Evolutionary conservation across 495 filamentous ascomycete genomes (phyloP).

Genomic region (Bathelium albidoporum): DNA sequence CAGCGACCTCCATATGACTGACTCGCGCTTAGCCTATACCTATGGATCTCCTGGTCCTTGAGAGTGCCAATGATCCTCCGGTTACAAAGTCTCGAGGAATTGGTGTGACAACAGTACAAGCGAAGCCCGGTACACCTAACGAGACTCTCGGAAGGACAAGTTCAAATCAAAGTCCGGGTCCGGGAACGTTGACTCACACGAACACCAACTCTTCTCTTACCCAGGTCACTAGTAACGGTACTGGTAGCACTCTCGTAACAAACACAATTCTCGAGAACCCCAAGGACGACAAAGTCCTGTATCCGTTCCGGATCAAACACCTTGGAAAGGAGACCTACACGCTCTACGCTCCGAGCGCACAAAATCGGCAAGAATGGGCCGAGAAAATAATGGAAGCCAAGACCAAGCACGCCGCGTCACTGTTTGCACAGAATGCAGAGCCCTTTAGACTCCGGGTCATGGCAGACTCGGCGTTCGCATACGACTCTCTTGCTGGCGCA

Average conservation of each 20-base stretch:
- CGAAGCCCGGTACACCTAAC: slow-evolving; percentile 35
- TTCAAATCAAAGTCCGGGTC: slow-evolving; percentile 40
- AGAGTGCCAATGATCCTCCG: slow-evolving; percentile 83
- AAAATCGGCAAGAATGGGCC: slow-evolving; percentile 79
- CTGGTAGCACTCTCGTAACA: slow-evolving; percentile 38
- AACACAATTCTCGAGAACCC: slow-evolving; percentile 43
- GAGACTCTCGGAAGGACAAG: slow-evolving; percentile 40
- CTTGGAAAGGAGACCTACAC: slow-evolving; percentile 85
- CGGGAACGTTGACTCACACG: slow-evolving; percentile 52
- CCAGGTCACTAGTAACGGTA: slow-evolving; percentile 35
- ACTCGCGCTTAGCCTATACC: slow-evolving; percentile 60
- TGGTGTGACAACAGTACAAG: slow-evolving; percentile 49
- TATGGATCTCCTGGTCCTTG: slow-evolving; percentile 88
- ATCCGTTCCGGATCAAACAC: slow-evolving; percentile 93
- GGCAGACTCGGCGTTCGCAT: slow-evolving; percentile 82
- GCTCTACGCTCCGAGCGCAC: slow-evolving; percentile 65
- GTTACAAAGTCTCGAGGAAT: slow-evolving; percentile 81
- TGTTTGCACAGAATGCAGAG: slow-evolving; percentile 89
- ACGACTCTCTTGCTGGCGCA: slow-evolving; percentile 50
- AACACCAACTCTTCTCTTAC: slow-evolving; percentile 49
- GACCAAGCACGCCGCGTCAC: slow-evolving; percentile 75
- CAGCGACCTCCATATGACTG: neutral
- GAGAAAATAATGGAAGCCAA: slow-evolving; percentile 90
- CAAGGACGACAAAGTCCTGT: slow-evolving; percentile 74
- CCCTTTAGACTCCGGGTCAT: slow-evolving; percentile 88